These are phyloP conservation scores for Mortierella sp. DNA, from an alignment of 371 early-diverging fungal species.

Conservation along the genomic window DNA sequence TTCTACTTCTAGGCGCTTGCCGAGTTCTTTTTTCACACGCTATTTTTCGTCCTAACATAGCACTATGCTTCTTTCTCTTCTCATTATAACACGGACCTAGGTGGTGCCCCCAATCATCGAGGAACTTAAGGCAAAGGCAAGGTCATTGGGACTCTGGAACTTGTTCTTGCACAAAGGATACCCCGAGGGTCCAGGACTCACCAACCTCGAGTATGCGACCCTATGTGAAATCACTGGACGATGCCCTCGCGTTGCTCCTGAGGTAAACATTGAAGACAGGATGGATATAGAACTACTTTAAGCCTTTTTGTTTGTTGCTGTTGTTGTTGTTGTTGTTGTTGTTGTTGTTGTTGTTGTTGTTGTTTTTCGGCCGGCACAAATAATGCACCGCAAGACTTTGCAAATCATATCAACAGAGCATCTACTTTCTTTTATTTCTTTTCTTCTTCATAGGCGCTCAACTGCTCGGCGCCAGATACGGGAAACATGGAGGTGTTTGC, in stretches of 20 bases:
- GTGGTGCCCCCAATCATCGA: conserved; percentile 88
- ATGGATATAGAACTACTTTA: too few relatives aligned
- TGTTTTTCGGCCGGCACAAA: neutral
- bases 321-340: too few relatives aligned
- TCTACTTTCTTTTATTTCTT: neutral
- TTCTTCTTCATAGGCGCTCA: conserved; percentile 65
- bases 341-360: neutral
- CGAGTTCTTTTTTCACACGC: neutral
- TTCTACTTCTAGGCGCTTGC: neutral
- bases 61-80: neutral
- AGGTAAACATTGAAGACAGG: conserved; percentile 50
- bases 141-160: conserved; percentile 96
- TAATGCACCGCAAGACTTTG: neutral
- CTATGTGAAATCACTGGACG: conserved; percentile 93
- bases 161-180: conserved; percentile 88
- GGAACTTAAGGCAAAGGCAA: conserved; percentile 89
- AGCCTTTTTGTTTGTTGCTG: too few relatives aligned
- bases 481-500: conserved; percentile 99
- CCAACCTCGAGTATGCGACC: conserved; percentile 94
- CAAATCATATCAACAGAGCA: neutral
- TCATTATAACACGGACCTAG: conserved; percentile 50
- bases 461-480: conserved; percentile 97
- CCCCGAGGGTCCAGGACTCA: conserved; percentile 89
- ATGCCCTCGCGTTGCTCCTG: conserved; percentile 83
- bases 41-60: neutral